Base-by-base conservation (phyloP, 78 protist genomes). In the Speleostelium caveatum region DNA sequence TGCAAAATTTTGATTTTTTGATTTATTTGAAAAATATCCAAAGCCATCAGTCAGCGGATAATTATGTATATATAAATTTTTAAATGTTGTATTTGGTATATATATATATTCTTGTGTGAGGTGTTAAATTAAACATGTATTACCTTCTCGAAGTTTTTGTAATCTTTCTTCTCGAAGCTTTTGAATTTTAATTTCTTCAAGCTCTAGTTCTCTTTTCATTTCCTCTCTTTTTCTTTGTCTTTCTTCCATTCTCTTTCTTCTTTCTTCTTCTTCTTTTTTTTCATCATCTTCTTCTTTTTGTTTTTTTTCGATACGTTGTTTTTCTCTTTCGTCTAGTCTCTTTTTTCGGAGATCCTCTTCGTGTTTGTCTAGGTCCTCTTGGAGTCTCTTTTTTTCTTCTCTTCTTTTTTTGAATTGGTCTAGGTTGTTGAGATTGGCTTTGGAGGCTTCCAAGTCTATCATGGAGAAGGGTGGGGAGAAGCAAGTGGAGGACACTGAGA, bases 381-480 rank as follows among this genome's bases (percentile, higher is more conserved):
- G 65, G 7, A 8, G 33, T 32, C 41, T 77, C 62, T 45, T 65
- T 51, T 55, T 49, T 32, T 45, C 56, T 39, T 56, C 80, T 19
- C 62, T 59, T 58, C 35, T 53, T 38, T 38, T 56, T 72, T 32
- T 49, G 22, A n/a, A 32, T 53, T 56, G 53, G 36, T 60, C 86
- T 42, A 14, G 35, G 22, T 33, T 45, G 53, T 19, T 51, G 17
- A 51, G 26, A 55, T 12, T 55, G 22, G 10, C 14, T 56, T 56
- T 56, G 32, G 5, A 16, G 32, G 16, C 68, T 32, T 32, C 68
- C 12, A 24, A 28, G n/a, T 69, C 75, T 17, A 69, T n/a, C n/a
- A n/a, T n/a, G n/a, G n/a, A 69, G 14, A 42, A 5, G 10, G 75
- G 59, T 42, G 75, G 75, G 5, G 75, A 42, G 42, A 69, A 69